These are phyloP conservation scores for Microbotryum scabiosae DNA, from an alignment of 1,284 basidiomycete species.

Conservation along the genomic window DNA sequence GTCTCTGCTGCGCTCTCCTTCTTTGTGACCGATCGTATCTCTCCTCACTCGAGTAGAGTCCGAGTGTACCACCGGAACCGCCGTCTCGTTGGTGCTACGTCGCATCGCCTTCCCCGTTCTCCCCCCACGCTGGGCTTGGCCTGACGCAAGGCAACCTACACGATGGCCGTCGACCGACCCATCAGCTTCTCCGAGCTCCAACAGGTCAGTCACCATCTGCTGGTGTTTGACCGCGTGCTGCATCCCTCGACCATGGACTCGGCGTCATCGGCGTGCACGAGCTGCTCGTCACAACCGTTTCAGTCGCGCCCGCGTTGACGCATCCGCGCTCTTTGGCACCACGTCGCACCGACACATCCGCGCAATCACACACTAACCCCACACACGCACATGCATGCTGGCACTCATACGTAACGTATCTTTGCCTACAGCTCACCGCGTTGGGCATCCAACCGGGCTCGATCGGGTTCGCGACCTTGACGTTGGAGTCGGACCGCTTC, in stretches of 20 bases:
- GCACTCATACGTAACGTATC: conserved; percentile 17
- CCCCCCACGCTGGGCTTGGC: no score
- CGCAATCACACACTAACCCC: background rate
- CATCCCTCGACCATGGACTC: conserved; percentile 1
- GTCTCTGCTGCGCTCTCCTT: no score
- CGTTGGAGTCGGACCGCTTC: conserved; percentile 93
- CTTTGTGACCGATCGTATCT: no score
- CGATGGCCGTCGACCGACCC: conserved; percentile 24
- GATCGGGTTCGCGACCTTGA: conserved; percentile 94
- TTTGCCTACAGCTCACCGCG: conserved; percentile 70
- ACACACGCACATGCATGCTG: no score
- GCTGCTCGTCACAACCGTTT: background rate
- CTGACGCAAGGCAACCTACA: background rate
- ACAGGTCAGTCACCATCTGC: conserved; percentile 18
- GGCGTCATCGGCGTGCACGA: background rate
- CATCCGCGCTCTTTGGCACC: background rate
- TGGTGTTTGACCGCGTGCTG: no score
- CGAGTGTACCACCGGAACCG: no score
- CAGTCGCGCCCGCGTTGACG: background rate
- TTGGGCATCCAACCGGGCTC: conserved; percentile 91
- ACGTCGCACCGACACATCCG: no score
- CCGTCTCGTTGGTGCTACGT: no score
- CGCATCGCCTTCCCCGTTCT: background rate
- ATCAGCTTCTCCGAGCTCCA: conserved; percentile 30
- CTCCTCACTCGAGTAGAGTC: no score